Evolutionary conservation across 2,329 filamentous ascomycete species (phyloP), one percentile per base, ranked within the genome.

Genomic region (Ophiostoma angusticollis): DNA sequence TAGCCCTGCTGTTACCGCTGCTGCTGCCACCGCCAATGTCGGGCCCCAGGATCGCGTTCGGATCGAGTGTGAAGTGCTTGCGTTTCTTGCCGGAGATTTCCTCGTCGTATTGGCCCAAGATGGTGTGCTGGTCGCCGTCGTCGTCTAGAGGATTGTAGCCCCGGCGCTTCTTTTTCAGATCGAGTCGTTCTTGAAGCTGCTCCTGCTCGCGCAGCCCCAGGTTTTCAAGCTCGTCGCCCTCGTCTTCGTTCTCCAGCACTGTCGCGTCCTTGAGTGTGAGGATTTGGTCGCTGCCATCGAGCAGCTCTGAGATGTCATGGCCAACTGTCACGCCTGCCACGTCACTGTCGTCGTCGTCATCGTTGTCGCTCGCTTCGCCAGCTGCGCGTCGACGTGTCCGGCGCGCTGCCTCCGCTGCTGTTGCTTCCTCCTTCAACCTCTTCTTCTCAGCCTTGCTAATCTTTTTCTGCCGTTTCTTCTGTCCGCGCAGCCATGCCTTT

Each of bases 381-480:
- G 37, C 33, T 22, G 37, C 37, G 27, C 32, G 30, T 35, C 23
- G 72, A 71, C 9, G 80, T 84, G 31, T 85, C 63, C 55, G 95
- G 86, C 53, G 83, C 75, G 86, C 84, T 13, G 32, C 41, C 2
- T 77, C 78, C 1, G 71, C 71, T 4, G 65, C 70, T 9, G 72
- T 72, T 55, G 87, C 81, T 5, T 81, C 78, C 9, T 29, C 22
- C 19, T 35, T 27, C 44, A 84, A 84, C 9, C 78, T 84, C 32
- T 85, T 63, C 56, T 95, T 85, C 52, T 83, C 76, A 44, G 85
- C 83, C 50, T 84, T 79, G 32, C 80, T 81, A 28, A 96, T 87
- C 61, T 87, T 84, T 69, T 86, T 93, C 58, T 93, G 85, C 37
- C 87, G 72, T 65, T 93, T 96, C 69, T 93, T 96, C 58, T 89